phyloP scores from a whole-genome alignment of 441 rosid species.

The Corymbia citriodora region DNA sequence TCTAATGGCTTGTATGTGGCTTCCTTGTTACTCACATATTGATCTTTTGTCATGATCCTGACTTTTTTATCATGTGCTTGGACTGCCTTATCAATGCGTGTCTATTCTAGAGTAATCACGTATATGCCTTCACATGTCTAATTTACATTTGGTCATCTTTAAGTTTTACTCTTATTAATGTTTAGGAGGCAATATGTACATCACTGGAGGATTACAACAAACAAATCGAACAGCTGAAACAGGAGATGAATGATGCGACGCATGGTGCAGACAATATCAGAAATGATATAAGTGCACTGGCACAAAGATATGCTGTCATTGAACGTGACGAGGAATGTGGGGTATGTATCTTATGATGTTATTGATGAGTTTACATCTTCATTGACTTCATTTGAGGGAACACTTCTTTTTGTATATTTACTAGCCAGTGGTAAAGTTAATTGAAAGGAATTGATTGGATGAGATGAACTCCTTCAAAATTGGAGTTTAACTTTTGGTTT shows the following conservation, averaged over 20 bases:
- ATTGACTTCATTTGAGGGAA: neutral
- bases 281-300: conserved; percentile 93
- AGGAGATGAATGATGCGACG: conserved; percentile 99
- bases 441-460: neutral
- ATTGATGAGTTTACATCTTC: neutral
- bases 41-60: neutral
- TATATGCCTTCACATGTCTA: neutral
- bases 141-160: neutral
- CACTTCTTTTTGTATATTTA: neutral
- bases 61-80: neutral
- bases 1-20: neutral
- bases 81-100: neutral
- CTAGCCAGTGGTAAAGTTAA: neutral
- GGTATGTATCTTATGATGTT: conserved; percentile 40
- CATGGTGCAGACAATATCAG: conserved; percentile 99
- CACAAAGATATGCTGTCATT: conserved; percentile 96
- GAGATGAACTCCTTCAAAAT: neutral
- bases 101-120: neutral
- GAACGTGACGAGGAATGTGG: conserved; percentile 95
- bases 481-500: neutral
- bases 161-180: neutral
- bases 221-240: conserved; percentile 86
- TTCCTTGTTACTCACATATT: neutral
- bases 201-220: conserved; percentile 97
- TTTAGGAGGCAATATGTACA: conserved; percentile 97